Evolutionary conservation across 78 protist species (phyloP).

Genomic region (Emiliania huxleyi): DNA sequence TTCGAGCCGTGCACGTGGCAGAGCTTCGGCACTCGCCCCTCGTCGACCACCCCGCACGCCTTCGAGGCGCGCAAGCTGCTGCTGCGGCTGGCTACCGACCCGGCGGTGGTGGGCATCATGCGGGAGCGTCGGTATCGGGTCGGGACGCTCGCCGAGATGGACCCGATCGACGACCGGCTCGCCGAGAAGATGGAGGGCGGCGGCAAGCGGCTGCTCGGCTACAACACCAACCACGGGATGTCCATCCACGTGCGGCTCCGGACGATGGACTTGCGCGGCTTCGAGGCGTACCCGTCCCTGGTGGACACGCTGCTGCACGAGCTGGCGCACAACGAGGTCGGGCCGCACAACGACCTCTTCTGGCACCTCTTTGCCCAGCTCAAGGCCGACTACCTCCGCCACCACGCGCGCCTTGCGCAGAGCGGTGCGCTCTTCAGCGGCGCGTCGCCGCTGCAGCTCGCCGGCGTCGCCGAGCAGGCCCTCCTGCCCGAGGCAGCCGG

Average conservation of each 20-base stretch:
- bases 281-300: background rate
- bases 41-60: background rate
- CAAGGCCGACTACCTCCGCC: background rate
- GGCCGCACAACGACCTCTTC: background rate
- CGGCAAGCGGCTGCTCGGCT: background rate
- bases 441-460: background rate
- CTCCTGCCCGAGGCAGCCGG: too few relatives aligned
- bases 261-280: background rate
- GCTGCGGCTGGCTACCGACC: background rate
- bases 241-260: background rate
- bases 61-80: slow-evolving; percentile 9
- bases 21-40: background rate
- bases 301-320: slow-evolving; percentile 15
- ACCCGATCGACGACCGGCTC: slow-evolving; percentile 10
- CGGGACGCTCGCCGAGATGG: slow-evolving; percentile 10
- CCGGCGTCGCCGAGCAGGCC: background rate
- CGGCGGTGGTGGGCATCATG: background rate
- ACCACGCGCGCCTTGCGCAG: background rate
- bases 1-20: background rate
- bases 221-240: background rate
- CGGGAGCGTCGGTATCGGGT: background rate
- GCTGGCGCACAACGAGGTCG: background rate
- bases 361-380: slow-evolving; percentile 3
- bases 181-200: background rate
- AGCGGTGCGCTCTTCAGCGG: background rate